Percentiles rank a stretch among this genome's conserved stretches.
These are phyloP conservation scores for Lolium rigidum DNA, from an alignment of 176 grass and related monocot genomes.

Conservation along the genomic window DNA sequence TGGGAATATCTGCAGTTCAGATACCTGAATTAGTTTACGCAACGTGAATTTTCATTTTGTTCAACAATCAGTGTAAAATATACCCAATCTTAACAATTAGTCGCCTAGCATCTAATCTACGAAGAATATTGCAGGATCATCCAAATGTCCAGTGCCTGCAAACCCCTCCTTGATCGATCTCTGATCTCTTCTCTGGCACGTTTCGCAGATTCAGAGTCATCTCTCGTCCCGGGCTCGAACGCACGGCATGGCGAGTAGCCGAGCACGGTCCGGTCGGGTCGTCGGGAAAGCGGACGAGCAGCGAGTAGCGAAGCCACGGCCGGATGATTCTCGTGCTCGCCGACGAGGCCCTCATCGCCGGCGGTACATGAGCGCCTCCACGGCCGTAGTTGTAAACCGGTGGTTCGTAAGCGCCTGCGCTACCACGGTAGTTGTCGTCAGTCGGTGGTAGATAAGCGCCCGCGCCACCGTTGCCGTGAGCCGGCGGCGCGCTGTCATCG, in stretches of 20 bases:
- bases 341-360: constrained; percentile 35
- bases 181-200: constrained; percentile 6
- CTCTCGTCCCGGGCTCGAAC: not conserved
- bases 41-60: not conserved
- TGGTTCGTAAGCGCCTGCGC: not conserved
- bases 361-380: constrained; percentile 17
- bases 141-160: constrained; percentile 1
- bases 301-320: not conserved
- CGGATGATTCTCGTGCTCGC: not conserved
- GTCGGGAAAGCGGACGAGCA: constrained; percentile 25
- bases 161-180: not conserved
- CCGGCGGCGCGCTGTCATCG: constrained; percentile 7
- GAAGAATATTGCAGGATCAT: not conserved
- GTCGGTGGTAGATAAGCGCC: not conserved
- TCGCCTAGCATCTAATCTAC: too few relatives aligned
- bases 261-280: not conserved
- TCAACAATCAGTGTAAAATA: not conserved
- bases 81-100: not conserved
- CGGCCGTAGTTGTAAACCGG: constrained; percentile 37
- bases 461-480: not conserved
- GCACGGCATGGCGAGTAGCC: not conserved
- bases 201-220: not conserved
- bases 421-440: not conserved
- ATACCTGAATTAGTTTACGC: not conserved
- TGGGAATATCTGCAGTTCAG: not conserved